Conservation (phyloP, 257 asterid species). For the Ballota nigra region DNA sequence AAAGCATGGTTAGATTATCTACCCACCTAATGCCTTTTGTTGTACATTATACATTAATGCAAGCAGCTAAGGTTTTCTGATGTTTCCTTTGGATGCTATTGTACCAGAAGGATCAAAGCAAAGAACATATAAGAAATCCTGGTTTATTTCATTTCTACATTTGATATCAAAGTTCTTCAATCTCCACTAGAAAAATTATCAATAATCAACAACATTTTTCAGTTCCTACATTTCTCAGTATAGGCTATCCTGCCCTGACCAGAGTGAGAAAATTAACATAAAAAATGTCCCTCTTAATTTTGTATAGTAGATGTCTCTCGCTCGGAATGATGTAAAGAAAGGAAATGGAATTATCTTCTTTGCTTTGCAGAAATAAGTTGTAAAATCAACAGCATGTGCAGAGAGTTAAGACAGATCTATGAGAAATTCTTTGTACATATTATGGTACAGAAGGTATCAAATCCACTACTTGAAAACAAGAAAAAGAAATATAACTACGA, state of each 20-base stretch:
- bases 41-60: background rate
- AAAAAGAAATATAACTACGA: background rate
- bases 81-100: background rate
- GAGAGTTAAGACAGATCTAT: conserved; percentile 22
- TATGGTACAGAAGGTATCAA: conserved; percentile 28
- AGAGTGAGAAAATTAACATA: background rate
- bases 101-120: background rate
- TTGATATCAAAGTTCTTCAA: background rate
- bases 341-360: background rate
- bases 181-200: background rate
- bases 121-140: background rate
- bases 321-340: background rate
- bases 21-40: background rate
- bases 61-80: background rate
- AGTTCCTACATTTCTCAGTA: background rate
- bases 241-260: background rate
- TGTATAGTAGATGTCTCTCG: background rate
- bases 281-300: background rate
- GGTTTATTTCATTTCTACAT: background rate
- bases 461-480: conserved; percentile 15
- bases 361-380: conserved; percentile 4
- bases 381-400: conserved; percentile 15
- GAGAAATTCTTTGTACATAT: conserved; percentile 32
- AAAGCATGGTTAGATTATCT: background rate
- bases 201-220: background rate